phyloP scores from a whole-genome alignment of 192 early-diverging fungal species.

The Backusella parvicylindrica region DNA sequence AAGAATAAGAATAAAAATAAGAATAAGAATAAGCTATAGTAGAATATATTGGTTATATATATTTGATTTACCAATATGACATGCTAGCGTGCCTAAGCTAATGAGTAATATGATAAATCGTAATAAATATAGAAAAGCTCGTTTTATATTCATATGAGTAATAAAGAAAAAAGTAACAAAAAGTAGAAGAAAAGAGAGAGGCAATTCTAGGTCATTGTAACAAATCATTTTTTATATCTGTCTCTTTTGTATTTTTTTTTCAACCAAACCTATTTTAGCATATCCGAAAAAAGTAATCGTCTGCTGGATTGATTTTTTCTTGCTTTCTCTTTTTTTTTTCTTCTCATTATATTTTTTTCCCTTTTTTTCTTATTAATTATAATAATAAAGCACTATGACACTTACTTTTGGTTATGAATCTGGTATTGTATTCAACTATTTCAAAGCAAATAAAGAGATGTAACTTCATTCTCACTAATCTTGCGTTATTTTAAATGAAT shows the following conservation, averaged over 20 bases:
- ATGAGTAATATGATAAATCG: neutral
- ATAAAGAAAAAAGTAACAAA: neutral
- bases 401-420: conserved; percentile 31
- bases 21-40: neutral
- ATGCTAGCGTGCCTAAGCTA: neutral
- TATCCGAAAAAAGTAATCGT: neutral
- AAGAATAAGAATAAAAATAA: neutral
- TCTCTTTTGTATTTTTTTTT: neutral
- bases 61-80: conserved; percentile 13
- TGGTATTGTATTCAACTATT: conserved; percentile 4
- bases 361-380: neutral
- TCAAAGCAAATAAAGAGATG: neutral
- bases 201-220: neutral
- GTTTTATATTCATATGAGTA: neutral
- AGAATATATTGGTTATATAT: too few species aligned
- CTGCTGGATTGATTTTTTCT: neutral
- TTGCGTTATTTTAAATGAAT: neutral
- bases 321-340: neutral
- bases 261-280: neutral
- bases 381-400: neutral
- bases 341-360: neutral
- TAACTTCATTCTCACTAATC: neutral
- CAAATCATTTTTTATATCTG: neutral
- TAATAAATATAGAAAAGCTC: neutral
- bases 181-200: neutral